Evolutionary conservation across 192 early-diverging fungal genomes (phyloP).

Genomic region (Coemansia guatemalensis): DNA sequence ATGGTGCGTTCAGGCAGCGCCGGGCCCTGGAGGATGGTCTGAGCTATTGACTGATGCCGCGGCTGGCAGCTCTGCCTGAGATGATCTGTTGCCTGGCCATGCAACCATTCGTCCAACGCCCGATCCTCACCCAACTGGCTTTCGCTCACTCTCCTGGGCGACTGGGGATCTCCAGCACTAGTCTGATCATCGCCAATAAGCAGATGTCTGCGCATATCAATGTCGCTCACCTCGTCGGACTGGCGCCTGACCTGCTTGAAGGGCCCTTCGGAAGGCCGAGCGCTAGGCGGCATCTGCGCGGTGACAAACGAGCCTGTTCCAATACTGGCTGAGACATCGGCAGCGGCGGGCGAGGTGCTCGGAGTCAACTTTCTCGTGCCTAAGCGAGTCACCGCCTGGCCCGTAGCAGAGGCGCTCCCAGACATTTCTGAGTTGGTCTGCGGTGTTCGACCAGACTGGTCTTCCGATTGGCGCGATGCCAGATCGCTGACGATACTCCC

Average conservation of each 20-base stretch:
- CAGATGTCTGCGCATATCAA: conserved; percentile 46
- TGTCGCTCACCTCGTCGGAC: conserved; percentile 45
- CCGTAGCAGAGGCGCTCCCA: neutral
- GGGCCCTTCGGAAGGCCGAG: conserved; percentile 10
- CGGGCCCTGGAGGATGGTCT: conserved; percentile 9
- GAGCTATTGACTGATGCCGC: conserved; percentile 9
- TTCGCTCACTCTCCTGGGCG: neutral
- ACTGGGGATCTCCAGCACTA: neutral
- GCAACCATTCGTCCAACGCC: conserved; percentile 28
- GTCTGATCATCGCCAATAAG: conserved; percentile 8
- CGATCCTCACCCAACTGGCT: conserved; percentile 2
- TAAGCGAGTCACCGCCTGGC: neutral
- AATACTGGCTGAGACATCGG: conserved; percentile 8
- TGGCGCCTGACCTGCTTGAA: conserved; percentile 7
- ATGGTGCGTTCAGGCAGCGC: neutral
- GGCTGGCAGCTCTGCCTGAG: neutral
- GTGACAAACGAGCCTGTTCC: conserved; percentile 28
- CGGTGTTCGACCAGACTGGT: neutral
- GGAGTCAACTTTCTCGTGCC: neutral
- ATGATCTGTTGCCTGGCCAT: conserved; percentile 12
- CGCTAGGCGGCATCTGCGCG: conserved; percentile 18
- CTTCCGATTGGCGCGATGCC: conserved; percentile 15
- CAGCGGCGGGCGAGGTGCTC: neutral
- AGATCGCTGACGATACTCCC: conserved; percentile 39
- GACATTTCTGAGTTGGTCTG: neutral